Evolutionary conservation across 2,329 filamentous ascomycete species (phyloP), one percentile per base, ranked within the genome.

Genomic region (Fonsecaea nubica): DNA sequence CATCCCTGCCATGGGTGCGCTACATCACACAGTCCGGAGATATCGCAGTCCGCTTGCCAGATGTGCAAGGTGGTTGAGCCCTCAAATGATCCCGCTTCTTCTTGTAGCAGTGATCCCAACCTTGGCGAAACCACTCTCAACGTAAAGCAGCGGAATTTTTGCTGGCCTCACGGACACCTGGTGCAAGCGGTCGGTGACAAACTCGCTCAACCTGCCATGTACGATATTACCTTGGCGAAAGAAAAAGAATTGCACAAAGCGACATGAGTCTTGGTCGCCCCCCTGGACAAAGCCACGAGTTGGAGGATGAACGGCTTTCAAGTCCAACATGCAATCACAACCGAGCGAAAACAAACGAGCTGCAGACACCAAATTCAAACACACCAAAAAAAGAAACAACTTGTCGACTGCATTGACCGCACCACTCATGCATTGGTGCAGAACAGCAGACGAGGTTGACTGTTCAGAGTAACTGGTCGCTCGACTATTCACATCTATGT

Each of bases 1-100:
- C 93, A 3, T 97, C 93, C 25, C 83, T 98, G 61, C 95, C 95
- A 0, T 99, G 95, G 95, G 95, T 99, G 32, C 88, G 95, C 75
- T 99, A 99, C 81, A 99, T 99, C 76, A 99, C 94, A 71, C 95
- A 98, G 80, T 97, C 93, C 13, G 94, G 94, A 72, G 94, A 98
- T 77, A 98, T 98, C 77, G 93, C 94, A 32, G 93, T 98, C 67
- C 87, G 94, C 74, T 85, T 98, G 79, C 94, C 94, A n/a, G 94
- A 98, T 78, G 91, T 90, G 69, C 90, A 91, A 80, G 52, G 32
- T 6, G 61, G 61, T 18, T 68, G 63, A 62, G 56, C 53, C 48
- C 25, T 42, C 30, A 58, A 18, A 12, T 35, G 57, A 54, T 45
- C 33, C 8, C 21, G 6, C 21, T 30, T 30, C 45, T 33, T 35